Conservation (phyloP, 768 basidiomycete species). For the Pleurotus pulmonarius region DNA sequence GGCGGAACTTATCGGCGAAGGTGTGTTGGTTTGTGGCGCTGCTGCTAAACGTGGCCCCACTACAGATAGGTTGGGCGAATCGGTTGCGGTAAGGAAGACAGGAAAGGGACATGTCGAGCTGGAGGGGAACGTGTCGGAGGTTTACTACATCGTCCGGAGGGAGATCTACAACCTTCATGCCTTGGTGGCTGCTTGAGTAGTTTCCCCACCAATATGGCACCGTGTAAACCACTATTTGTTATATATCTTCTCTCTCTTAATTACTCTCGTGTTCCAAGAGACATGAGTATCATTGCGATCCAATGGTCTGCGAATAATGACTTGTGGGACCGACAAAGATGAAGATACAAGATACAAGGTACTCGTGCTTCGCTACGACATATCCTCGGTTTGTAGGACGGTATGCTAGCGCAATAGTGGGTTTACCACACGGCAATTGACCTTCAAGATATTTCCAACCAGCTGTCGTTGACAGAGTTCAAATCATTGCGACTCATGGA, state of each 20-base stretch:
- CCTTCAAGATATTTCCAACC: too few species aligned
- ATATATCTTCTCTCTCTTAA: not conserved
- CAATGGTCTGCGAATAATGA: too few species aligned
- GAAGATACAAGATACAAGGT: not conserved
- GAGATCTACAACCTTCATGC: conserved; percentile 93
- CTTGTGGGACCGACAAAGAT: too few species aligned
- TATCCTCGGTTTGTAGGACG: too few species aligned
- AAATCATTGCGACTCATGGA: too few species aligned
- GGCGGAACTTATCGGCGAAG: conserved; percentile 96
- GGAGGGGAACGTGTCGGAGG: conserved; percentile 83
- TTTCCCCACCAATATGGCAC: not conserved
- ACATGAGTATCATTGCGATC: not conserved
- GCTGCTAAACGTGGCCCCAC: conserved; percentile 41
- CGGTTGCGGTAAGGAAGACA: conserved; percentile 87
- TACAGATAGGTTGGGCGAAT: conserved; percentile 50
- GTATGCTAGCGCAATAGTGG: too few species aligned
- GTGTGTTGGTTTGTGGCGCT: conserved; percentile 84
- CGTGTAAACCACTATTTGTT: not conserved
- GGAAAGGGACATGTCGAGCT: conserved; percentile 83
- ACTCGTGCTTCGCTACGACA: not conserved
- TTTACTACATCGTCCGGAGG: conserved; percentile 85
- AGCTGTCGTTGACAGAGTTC: too few species aligned
- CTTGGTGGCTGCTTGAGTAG: conserved; percentile 64
- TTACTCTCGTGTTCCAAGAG: not conserved
- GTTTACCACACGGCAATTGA: too few species aligned